Evolutionary conservation across 2,329 filamentous ascomycete species (phyloP), one percentile per base, ranked within the genome.

Genomic region (Penicillium aurantiogriseum): DNA sequence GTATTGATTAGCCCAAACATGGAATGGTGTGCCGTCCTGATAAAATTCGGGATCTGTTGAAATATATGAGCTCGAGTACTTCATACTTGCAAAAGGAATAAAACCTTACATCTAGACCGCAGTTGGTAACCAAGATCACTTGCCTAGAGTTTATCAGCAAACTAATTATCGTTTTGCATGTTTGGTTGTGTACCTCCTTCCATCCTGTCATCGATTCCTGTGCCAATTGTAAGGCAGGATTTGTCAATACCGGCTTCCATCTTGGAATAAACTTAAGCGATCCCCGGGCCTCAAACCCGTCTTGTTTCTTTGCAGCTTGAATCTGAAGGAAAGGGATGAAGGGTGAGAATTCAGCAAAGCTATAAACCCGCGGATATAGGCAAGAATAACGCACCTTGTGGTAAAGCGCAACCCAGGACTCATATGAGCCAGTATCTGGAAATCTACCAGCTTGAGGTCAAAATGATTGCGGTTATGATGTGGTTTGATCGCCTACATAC

Each of bases 1-100:
- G 69, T 88, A 88, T 63, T 85, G 83, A 68, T 89, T 89, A 19
- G 85, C 81, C 84, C 85, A 89, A 7, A 86, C 80, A 9, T 81
- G 76, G 63, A 88, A 87, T 2, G 76, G 74, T 0, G 72, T 75
- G 54, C 78, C 77, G 57, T 80, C 75, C 27, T 74, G 66, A 59
- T 81, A 80, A 19, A 88, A 77, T 38, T 80, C 70, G 0, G 79
- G 76, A 64, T 80, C 81, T 63, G 70, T n/a, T n/a, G 49, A 39
- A 7, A 57, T 25, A 29, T 43, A 36, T 40, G 57, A 19, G 15
- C 10, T 4, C 11, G 25, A n/a, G 5, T 13, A 36, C 38, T 25
- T 9, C 35, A 4, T 5, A 17, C 21, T 13, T 25, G 5, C 11
- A 5, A 13, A 15, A n/a, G 2, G 25, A 40, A 2, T 10, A 33